These are phyloP conservation scores for Cyclostephanos invisitatus DNA, from an alignment of 108 stramenopile species.

Conservation along the genomic window DNA sequence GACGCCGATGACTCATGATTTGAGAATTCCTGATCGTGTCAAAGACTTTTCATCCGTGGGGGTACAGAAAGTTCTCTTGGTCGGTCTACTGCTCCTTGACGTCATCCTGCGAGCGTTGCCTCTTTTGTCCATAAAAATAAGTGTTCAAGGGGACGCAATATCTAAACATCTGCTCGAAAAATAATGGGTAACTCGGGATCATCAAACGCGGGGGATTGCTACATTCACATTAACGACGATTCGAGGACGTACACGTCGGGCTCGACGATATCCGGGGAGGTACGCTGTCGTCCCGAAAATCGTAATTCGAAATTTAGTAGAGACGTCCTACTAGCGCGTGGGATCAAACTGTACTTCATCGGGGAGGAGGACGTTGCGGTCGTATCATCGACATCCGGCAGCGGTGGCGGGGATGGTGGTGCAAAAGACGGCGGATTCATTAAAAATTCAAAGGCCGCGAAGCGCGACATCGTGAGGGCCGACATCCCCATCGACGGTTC, in stretches of 20 bases:
- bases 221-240: background rate
- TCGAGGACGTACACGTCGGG: background rate
- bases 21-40: no score
- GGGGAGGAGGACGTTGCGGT: conserved; percentile 14
- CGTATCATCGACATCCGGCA: background rate
- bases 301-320: background rate
- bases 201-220: background rate
- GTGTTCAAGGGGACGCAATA: no score
- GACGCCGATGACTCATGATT: no score
- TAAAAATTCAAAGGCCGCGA: background rate
- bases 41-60: no score
- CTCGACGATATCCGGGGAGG: conserved; percentile 10
- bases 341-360: conserved; percentile 3
- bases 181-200: background rate
- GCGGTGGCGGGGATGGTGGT: background rate
- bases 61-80: no score
- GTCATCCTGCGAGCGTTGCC: no score
- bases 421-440: no score
- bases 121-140: no score
- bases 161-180: background rate
- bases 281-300: background rate
- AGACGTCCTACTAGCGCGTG: background rate
- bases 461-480: background rate
- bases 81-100: no score
- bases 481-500: background rate